phyloP scores from a whole-genome alignment of 139 green algal genomes.

The Closterium sp. region DNA sequence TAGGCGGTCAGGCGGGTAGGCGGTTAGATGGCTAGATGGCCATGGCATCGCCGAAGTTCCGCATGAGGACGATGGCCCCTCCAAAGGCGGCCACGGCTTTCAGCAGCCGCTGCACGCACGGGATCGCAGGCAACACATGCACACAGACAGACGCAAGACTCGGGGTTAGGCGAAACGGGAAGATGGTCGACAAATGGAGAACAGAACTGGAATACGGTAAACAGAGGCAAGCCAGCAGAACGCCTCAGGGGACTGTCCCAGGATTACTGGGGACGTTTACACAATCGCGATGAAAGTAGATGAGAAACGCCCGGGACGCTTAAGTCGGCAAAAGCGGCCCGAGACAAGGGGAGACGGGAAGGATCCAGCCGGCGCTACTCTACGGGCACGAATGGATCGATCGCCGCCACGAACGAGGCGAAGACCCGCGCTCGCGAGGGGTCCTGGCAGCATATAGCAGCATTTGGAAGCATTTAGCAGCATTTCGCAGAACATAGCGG shows the following conservation, averaged over 20 bases:
- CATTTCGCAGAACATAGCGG: neutral
- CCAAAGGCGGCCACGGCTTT: constrained; percentile 27
- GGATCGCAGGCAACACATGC: neutral
- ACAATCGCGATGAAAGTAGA: neutral
- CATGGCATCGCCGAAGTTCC: constrained; percentile 47
- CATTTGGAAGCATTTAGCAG: neutral
- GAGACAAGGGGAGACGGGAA: no score
- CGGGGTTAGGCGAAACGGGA: no score
- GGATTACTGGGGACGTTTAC: neutral
- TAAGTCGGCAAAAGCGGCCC: no score
- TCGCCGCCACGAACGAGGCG: no score
- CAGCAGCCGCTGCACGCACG: constrained; percentile 28
- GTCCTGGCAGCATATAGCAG: neutral
- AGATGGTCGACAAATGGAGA: neutral
- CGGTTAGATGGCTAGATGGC: constrained; percentile 9
- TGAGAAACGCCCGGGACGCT: neutral
- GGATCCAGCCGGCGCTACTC: no score
- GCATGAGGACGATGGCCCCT: constrained; percentile 46
- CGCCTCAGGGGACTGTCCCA: no score
- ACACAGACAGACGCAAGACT: neutral
- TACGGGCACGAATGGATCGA: neutral
- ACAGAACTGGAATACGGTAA: neutral
- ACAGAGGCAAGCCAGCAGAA: neutral
- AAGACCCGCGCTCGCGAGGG: no score
- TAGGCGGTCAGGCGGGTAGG: neutral